Evolutionary conservation across 2,329 filamentous ascomycete genomes (phyloP), one percentile per base, ranked within the genome.

Genomic region (Aspergillus spinulosporus): DNA sequence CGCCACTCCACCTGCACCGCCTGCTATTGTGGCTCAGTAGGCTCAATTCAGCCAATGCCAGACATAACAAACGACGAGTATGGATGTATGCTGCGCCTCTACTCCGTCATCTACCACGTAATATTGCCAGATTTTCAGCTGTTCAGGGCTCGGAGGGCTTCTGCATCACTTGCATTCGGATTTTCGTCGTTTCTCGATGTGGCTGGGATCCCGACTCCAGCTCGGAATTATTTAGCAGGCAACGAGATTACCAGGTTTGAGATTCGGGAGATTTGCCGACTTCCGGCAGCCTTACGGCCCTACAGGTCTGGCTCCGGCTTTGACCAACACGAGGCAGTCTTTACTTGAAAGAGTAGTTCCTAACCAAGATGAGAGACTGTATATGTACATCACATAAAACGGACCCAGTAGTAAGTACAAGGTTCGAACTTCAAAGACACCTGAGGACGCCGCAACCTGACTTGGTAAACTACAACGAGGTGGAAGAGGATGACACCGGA

Each of bases 321-420:
- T 7, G 21, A 26, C 28, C 31, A 34, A n/a, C 12, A 7, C 21
- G 21, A 43, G 4, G 34, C 8, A 37, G 6, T 12, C 11, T 37
- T 37, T 12, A 37, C 34, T 37, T 37, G 7, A n/a, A 36, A 39
- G 26, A 29, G 48, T 37, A 47, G 32, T 36, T 48, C 34, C 36
- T 49, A 54, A 54, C 45, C 39, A 49, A 49, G 31, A 54, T 49
- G 44, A 54, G 44, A 44, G 44, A 32, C 21, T 53, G 45, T 53
- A 57, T 57, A 57, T 57, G 37, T 57, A 57, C 55, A 53, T 53
- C 47, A 57, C 47, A 50, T 49, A 49, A 56, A 42, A 48, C 28
- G 43, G 34, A 52, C 49, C 54, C 49, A 52, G 49, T 52, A 57
- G 36, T 52, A 54, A 48, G 37, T 54, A 57, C 54, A 52, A 49